Conservation (phyloP, 1,139 yeast species). For the Blastobotrys ciferrii region DNA sequence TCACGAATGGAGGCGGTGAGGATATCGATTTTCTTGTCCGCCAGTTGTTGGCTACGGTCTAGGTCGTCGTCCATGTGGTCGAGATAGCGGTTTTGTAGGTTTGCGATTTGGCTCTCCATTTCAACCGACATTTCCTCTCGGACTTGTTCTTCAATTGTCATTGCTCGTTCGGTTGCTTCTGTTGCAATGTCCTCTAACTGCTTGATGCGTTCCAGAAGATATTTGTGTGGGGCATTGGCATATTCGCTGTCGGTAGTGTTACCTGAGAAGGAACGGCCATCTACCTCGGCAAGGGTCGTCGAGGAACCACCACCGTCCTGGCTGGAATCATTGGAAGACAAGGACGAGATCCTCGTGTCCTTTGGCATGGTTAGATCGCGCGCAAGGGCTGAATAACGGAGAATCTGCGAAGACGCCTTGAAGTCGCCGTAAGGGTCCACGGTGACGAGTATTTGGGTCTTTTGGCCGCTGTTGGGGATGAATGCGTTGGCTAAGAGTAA, state of each 20-base stretch:
- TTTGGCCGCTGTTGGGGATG: constrained; percentile 35
- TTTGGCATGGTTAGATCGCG: constrained; percentile 31
- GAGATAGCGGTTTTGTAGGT: constrained; percentile 30
- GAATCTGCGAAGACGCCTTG: constrained; percentile 53
- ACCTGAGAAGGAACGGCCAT: constrained; percentile 12
- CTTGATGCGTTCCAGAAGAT: constrained; percentile 19
- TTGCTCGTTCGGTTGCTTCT: constrained; percentile 23
- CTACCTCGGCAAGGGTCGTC: constrained; percentile 15
- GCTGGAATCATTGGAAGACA: constrained; percentile 12
- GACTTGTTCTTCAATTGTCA: constrained; percentile 33
- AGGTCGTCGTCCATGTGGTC: constrained; percentile 30
- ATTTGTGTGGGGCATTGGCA: constrained; percentile 5
- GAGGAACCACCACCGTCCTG: constrained; percentile 13
- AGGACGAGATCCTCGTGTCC: constrained; percentile 22
- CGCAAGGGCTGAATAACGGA: constrained; percentile 43
- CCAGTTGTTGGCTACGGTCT: constrained; percentile 27
- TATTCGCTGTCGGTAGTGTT: constrained; percentile 8
- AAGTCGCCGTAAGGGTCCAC: constrained; percentile 64
- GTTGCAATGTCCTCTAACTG: constrained; percentile 30
- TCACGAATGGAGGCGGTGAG: constrained; percentile 17
- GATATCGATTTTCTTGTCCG: constrained; percentile 29
- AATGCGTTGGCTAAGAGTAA: constrained; percentile 47
- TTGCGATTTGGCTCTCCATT: constrained; percentile 35
- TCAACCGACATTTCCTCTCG: constrained; percentile 36
- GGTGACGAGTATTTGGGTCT: constrained; percentile 46